Evolutionary conservation across 2,329 filamentous ascomycete species (phyloP).

Genomic region (Gnomoniopsis sp.): DNA sequence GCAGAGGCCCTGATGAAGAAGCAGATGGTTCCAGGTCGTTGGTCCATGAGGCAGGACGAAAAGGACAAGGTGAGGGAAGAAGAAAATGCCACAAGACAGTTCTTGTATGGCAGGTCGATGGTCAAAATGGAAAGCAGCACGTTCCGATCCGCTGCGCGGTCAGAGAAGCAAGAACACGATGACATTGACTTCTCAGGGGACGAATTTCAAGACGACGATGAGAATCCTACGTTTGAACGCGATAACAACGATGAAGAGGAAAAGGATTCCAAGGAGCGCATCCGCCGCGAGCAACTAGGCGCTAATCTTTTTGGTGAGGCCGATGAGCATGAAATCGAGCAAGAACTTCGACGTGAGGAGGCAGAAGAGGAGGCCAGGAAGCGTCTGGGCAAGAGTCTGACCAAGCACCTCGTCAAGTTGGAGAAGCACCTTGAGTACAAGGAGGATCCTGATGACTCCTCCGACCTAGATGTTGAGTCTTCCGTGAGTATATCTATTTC

Average conservation of each 20-base stretch:
- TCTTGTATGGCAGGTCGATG: constrained; percentile 50
- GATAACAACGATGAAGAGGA: constrained; percentile 80
- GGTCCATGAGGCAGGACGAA: constrained; percentile 70
- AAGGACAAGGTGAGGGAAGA: constrained; percentile 56
- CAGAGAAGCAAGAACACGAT: constrained; percentile 66
- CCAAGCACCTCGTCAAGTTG: constrained; percentile 77
- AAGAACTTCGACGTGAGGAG: constrained; percentile 66
- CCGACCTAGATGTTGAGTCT: constrained; percentile 32
- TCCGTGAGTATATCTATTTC: constrained; percentile 25
- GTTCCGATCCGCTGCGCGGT: constrained; percentile 57
- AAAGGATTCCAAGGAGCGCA: constrained; percentile 67
- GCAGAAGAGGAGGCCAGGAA: constrained; percentile 67
- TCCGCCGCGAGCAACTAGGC: constrained; percentile 77
- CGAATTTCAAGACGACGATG: constrained; percentile 86
- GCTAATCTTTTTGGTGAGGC: constrained; percentile 77
- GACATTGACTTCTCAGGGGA: constrained; percentile 66
- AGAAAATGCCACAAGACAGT: constrained; percentile 55
- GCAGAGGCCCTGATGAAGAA: constrained; percentile 80
- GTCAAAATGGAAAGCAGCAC: constrained; percentile 69
- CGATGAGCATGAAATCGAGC: constrained; percentile 69
- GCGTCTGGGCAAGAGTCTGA: constrained; percentile 70
- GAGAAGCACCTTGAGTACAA: constrained; percentile 88
- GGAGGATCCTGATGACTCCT: constrained; percentile 49
- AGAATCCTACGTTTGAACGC: constrained; percentile 68
- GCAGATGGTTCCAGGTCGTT: constrained; percentile 72